Evolutionary conservation across 2,329 filamentous ascomycete genomes (phyloP), one percentile per base, ranked within the genome.

Genomic region (Monosporascus cannonballus): DNA sequence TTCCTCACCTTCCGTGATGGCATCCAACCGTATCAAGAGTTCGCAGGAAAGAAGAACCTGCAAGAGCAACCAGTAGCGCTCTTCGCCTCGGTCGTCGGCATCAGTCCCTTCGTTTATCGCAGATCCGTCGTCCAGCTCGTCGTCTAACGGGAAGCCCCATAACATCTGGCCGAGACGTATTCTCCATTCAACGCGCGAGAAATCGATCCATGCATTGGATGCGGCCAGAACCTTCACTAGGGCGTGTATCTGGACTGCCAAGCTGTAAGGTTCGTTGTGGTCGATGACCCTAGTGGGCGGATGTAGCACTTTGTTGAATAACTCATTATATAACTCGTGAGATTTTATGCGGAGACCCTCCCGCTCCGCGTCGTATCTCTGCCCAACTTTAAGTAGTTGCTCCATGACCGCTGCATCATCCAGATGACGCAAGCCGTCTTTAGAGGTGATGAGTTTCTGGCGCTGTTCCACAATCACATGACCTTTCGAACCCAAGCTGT

Each of bases 141-240:
- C 79, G 42, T 79, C 77, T 25, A 75, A 64, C 6, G 73, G 69
- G 17, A 74, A 71, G 17, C 79, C 84, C 86, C 86, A 90, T 2
- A 90, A 69, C 42, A 90, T 76, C 67, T 89, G 86, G 6, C 87
- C 87, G 1, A 90, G 73, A 14, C 85, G 77, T 53, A 90, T 86
- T 38, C 87, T 79, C 86, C 86, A 90, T 64, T 90, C 86, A 6
- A 90, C 83, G 34, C 84, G 77, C 20, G 85, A 86, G 58, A 90
- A 87, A 67, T 90, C 86, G 49, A 87, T 78, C 87, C 87, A 90
- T 46, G 88, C 79, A 52, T 86, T 85, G 51, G 83, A 77, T 7
- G 81, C 72, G 0, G 79, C 80, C 45, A 90, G 75, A 9, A 86
- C 79, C 63, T 83, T 83, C 46, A 90, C 76, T 18, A 90, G 70